Base-by-base conservation (phyloP, 805 yeast genomes). In the Barnettozyma californica region DNA sequence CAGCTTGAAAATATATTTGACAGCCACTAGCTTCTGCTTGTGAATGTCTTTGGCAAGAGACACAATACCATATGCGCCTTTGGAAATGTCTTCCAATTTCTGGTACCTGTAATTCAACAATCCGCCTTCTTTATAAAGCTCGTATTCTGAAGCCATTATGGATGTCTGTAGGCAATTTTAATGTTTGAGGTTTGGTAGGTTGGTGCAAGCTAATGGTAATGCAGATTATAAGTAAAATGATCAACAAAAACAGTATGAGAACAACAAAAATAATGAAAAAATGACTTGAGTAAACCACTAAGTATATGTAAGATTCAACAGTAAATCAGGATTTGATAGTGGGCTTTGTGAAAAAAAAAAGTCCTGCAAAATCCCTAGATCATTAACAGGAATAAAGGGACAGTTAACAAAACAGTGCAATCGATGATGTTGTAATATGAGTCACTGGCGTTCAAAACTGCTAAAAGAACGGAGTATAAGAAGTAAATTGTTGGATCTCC, bases 51-150 rank as follows among this genome's bases (percentile, higher is more conserved):
- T 82, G 9, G 96, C 97, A 23, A 92, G 74, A 2, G 95, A 82
- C 9, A 92, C 98, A 42, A 86, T 77, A 44, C 98, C 98, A 66
- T 88, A 92, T 0, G 97, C 88, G 27, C 98, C 98, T 65, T 88
- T 91, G 61, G 91, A 87, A 50, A 92, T 78, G 61, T 83, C 87
- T 49, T 79, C 81, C 20, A 89, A 73, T 57, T 83, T 83, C 49
- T 71, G 69, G 68, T 89, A 92, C 48, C 86, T 72, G 47, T 73
- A 73, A 51, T 81, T 76, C 48, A 88, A 70, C 41, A 85, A 71
- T 18, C 70, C 70, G 43, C 77, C 76, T 56, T 70, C 73, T 48
- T 71, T 70, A 51, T 71, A 71, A 40, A 67, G 53, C 46, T 69
- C 73, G 57, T 69, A 71, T 52, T 65, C 68, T 27, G 62, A 49